Evolutionary conservation across 2,329 filamentous ascomycete species (phyloP).

Genomic region (Coniella vitis): DNA sequence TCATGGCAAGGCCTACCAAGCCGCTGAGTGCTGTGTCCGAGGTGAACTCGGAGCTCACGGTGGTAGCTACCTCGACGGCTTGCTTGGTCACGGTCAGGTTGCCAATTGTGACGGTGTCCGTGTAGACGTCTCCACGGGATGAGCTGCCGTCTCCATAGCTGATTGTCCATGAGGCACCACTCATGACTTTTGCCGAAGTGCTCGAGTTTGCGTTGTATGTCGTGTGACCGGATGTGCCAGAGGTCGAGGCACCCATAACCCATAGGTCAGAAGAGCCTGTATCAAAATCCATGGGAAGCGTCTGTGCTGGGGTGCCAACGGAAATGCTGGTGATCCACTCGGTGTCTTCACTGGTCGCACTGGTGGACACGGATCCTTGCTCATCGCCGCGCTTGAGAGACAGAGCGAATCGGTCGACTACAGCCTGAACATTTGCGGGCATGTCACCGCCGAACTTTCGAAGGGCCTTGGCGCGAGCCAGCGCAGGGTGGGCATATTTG

Average conservation of each 20-base stretch:
- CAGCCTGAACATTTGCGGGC: conserved; percentile 11
- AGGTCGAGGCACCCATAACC: conserved; percentile 22
- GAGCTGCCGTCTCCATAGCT: conserved; percentile 24
- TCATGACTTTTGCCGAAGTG: conserved; percentile 19
- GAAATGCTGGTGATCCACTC: conserved; percentile 13
- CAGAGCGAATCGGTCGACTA: conserved; percentile 13
- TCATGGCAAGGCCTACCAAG: conserved; percentile 24
- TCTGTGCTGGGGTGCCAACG: conserved; percentile 25
- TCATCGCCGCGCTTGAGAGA: conserved; percentile 6
- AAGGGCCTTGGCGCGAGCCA: conserved; percentile 18
- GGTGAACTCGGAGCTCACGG: conserved; percentile 23
- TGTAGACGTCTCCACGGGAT: conserved; percentile 24
- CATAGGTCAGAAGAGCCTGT: conserved; percentile 38
- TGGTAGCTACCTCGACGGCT: conserved; percentile 25
- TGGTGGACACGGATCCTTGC: conserved; percentile 8
- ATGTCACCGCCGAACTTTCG: conserved; percentile 16
- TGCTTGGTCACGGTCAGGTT: conserved; percentile 22
- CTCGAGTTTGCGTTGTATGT: conserved; percentile 22
- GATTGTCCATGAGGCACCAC: conserved; percentile 24
- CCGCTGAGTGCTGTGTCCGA: conserved; percentile 20
- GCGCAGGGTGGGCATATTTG: conserved; percentile 13
- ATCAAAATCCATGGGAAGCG: conserved; percentile 37
- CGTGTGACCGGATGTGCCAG: conserved; percentile 18
- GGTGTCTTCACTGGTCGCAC: conserved; percentile 4
- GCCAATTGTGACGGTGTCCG: conserved; percentile 23